Percentiles rank a stretch among this genome's conserved stretches.
phyloP scores from a whole-genome alignment of 257 asterid genomes.

The Nicotiana paniculata region DNA sequence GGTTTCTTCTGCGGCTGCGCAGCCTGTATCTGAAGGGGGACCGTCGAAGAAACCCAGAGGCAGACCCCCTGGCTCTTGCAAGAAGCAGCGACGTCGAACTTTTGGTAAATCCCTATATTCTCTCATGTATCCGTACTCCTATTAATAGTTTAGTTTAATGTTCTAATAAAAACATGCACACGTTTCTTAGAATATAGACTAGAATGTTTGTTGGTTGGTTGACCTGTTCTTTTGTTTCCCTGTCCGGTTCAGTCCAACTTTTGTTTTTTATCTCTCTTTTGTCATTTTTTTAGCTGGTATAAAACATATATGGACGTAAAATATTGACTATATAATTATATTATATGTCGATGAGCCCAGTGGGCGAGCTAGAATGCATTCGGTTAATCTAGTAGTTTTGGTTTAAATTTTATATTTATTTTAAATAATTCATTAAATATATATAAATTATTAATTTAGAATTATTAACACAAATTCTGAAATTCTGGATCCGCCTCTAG shows the following conservation, averaged over 20 bases:
- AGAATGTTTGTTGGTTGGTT: neutral
- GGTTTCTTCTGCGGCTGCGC: conserved; percentile 9
- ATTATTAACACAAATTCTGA: too few relatives aligned
- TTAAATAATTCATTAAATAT: too few relatives aligned
- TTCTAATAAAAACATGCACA: neutral
- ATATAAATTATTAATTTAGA: too few relatives aligned
- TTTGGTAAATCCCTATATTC: conserved; percentile 25
- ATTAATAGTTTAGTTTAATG: too few relatives aligned
- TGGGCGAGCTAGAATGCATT: too few relatives aligned
- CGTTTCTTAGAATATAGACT: neutral
- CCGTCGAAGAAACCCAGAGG: conserved; percentile 41
- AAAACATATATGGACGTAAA: neutral
- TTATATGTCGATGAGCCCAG: too few relatives aligned
- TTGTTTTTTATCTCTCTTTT: too few relatives aligned
- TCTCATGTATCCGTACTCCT: neutral
- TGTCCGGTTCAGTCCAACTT: neutral
- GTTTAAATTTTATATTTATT: too few relatives aligned
- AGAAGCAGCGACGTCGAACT: conserved; percentile 37
- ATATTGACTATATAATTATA: too few relatives aligned
- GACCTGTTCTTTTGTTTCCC: neutral
- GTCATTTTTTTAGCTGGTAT: neutral
- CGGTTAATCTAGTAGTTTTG: too few relatives aligned
- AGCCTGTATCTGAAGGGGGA: neutral
- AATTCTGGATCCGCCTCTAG: too few relatives aligned
- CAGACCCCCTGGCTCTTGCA: conserved; percentile 45